Conservation (phyloP, 2,329 filamentous ascomycete species). For the Cladobotryum mycophilum region DNA sequence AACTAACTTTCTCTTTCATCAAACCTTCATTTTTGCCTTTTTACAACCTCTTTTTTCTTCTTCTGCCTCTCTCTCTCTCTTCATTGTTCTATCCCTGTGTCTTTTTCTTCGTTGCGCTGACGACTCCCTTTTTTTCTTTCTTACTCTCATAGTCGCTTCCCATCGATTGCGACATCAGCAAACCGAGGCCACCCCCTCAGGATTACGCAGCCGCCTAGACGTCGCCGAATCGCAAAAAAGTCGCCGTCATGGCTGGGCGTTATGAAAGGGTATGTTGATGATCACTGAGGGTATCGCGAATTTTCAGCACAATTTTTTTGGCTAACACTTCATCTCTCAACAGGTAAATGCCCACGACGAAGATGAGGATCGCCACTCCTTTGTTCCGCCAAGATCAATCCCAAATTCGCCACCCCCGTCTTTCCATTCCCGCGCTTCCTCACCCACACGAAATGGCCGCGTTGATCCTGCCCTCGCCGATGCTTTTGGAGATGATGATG, state of each 20-base stretch:
- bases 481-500: conserved; percentile 80
- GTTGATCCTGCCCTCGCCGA: conserved; percentile 83
- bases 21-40: background rate
- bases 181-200: background rate
- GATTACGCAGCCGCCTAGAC: conserved; percentile 2
- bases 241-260: conserved; percentile 42
- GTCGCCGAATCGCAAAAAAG: background rate
- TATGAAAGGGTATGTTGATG: conserved; percentile 50
- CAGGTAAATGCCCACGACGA: conserved; percentile 56
- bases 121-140: background rate
- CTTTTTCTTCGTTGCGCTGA: background rate
- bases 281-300: background rate
- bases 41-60: background rate
- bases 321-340: conserved; percentile 14
- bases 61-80: background rate
- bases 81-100: background rate
- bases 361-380: conserved; percentile 32
- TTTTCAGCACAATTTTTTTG: background rate
- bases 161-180: conserved; percentile 9
- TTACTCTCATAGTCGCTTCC: background rate
- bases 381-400: conserved; percentile 33
- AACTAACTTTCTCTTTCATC: background rate
- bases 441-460: conserved; percentile 34
- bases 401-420: conserved; percentile 68
- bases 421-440: conserved; percentile 77